Evolutionary conservation across 2,329 filamentous ascomycete genomes (phyloP), one percentile per base, ranked within the genome.

Genomic region (Endothia cerciana): DNA sequence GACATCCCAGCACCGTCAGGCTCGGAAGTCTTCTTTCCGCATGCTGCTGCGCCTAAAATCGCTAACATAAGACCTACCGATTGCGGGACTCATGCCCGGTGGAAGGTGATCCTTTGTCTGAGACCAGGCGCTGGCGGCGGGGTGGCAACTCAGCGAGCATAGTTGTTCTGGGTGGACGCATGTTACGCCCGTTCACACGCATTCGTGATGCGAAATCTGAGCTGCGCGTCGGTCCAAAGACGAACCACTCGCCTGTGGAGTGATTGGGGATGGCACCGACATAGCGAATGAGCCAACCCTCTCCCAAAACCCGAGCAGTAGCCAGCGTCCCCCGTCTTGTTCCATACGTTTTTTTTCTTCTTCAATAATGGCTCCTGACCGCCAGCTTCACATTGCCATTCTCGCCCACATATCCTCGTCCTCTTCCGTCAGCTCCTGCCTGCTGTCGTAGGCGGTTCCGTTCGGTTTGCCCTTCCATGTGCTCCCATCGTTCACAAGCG

Each of bases 371-470:
- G 30, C 7, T 4, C 17, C 47, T 17, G 6, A 1, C 19, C 28
- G 10, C n/a, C 7, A 17, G 55, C 41, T 22, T 62, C 53, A 68
- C 66, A 68, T 68, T 36, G 64, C 55, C 53, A 68, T 8, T 13
- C 65, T 40, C 13, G 67, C 67, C 67, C 67, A 68, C 38, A 56
- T 64, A 19, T 64, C 62, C 30, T 68, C 65, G 28, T 68, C 67
- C 36, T 64, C 64, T 25, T 66, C 64, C 22, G 66, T 62, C 11
- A 64, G 30, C 41, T 68, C 64, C 25, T 64, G 45, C 36, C 60
- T 41, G 2, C 61, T 51, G 30, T 66, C 66, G 38, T 68, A 68
- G 13, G 60, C 45, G 10, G 64, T 64, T 13, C 66, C 66, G n/a
- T 63, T 66, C 33, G 66, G 57, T 45, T 60, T 64, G 8, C 64